These are phyloP conservation scores for Colletotrichum sublineola DNA, from an alignment of 2,329 filamentous ascomycete species.

Conservation along the genomic window DNA sequence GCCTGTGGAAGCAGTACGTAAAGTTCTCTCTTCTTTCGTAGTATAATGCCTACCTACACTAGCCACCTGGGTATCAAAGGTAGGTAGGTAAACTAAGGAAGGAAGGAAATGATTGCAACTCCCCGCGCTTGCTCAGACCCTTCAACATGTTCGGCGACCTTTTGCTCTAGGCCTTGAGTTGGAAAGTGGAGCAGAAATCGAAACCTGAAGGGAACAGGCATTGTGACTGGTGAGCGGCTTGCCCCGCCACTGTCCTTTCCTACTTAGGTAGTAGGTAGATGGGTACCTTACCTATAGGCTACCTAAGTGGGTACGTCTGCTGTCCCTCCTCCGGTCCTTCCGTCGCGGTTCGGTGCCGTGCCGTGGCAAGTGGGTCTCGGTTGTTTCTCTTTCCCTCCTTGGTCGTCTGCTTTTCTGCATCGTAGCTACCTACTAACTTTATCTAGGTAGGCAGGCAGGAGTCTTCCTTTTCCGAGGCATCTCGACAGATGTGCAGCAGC, in stretches of 20 bases:
- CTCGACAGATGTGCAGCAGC: neutral
- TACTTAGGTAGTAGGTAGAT: too few relatives aligned
- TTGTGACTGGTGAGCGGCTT: neutral
- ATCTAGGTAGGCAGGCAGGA: too few relatives aligned
- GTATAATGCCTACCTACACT: too few relatives aligned
- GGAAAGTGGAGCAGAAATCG: neutral
- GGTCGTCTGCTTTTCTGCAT: neutral
- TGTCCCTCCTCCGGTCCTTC: slow-evolving; percentile 14
- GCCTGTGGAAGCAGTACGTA: neutral
- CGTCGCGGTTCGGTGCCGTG: slow-evolving; percentile 12
- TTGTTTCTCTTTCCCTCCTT: neutral
- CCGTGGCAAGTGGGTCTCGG: slow-evolving; percentile 33
- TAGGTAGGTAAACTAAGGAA: neutral
- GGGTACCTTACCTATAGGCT: neutral
- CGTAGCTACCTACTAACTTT: neutral
- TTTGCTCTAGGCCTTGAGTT: neutral
- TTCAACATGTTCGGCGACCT: neutral
- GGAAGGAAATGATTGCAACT: neutral
- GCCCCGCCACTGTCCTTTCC: slow-evolving; percentile 14
- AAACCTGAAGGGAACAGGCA: neutral
- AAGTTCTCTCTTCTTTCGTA: neutral
- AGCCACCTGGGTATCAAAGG: too few relatives aligned
- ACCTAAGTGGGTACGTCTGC: too few relatives aligned
- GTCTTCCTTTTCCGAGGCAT: neutral
- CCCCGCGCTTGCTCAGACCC: neutral